A percentile compares a stretch with the other conserved stretches of the same genome.
Conservation (phyloP, 1,284 basidiomycete genomes). For the Sporisorium exsertum region DNA sequence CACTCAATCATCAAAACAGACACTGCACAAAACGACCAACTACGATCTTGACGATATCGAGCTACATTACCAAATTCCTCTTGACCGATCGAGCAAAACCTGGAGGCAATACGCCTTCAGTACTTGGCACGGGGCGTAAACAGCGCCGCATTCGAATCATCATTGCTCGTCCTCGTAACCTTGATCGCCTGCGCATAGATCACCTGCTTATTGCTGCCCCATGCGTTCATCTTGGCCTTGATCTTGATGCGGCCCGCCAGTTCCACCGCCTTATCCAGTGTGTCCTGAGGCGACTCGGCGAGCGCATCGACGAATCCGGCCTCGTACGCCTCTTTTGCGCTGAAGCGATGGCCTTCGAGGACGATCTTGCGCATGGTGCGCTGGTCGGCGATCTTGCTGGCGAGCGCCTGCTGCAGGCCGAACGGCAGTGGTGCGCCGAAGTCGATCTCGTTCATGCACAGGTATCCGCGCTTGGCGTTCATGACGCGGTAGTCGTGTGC, state of each 20-base stretch:
- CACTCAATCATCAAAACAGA: not conserved
- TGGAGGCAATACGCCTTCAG: not conserved
- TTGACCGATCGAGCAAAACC: no score
- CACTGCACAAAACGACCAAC: not conserved
- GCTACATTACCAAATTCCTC: not conserved
- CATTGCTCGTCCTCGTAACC: conserved; percentile 38
- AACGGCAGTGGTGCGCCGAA: conserved; percentile 61
- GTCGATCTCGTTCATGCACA: conserved; percentile 86
- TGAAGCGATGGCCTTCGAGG: conserved; percentile 85
- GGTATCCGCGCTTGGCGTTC: conserved; percentile 83
- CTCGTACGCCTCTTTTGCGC: conserved; percentile 78
- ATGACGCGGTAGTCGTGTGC: conserved; percentile 91
- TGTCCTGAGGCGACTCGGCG: conserved; percentile 75
- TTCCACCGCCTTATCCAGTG: conserved; percentile 73
- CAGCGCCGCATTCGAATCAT: conserved; percentile 21
- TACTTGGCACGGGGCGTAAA: conserved; percentile 36
- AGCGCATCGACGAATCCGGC: conserved; percentile 78
- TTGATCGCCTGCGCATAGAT: conserved; percentile 41
- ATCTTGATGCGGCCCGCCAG: conserved; percentile 70
- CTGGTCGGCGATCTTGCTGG: conserved; percentile 77
- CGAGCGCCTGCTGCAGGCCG: conserved; percentile 74
- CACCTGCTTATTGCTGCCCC: conserved; percentile 72
- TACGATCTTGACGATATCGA: not conserved
- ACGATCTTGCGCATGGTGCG: conserved; percentile 80
- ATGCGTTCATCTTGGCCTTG: conserved; percentile 71